Evolutionary conservation across 2,329 filamentous ascomycete genomes (phyloP), one percentile per base, ranked within the genome.

Genomic region (Exophiala sp.): DNA sequence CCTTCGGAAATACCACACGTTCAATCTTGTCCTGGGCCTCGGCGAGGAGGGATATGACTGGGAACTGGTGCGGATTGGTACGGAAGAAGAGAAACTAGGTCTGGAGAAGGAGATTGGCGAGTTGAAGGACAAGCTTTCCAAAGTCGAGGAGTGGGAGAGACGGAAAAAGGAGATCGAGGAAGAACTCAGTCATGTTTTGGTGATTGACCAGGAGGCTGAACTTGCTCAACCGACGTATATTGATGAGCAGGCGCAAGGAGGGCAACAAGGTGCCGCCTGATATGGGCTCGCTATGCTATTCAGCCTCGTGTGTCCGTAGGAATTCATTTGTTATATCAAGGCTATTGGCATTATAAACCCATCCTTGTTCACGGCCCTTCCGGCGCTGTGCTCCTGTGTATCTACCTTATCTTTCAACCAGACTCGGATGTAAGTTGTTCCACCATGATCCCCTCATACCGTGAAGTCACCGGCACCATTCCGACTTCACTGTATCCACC

Each of bases 1-100:
- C 18, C 77, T 98, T 50, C 96, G 96, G 69, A 90, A 91, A 64
- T 97, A 97, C 64, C 93, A 98, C 70, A 90, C 83, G 0, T 96
- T 83, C 69, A 95, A 94, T 60, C 81, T 98, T 8, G 84, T 83
- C 2, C 80, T 98, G 3, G 90, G 90, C 22, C 72, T 86, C 52
- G 91, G 90, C 44, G 81, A 86, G 13, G 78, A 82, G 43, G 88
- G 85, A n/a, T 84, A 87, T 47, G 85, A 86, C 62, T 97, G 93
- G 88, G 85, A 91, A 58, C 86, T 95, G 66, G 86, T 96, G 67
- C 82, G 88, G 49, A 97, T 98, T 59, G 93, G 93, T 50, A 96
- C 90, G 0, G 88, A 89, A 64, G 81, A 85, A 52, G 93, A 98
- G 73, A 95, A 96, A 72, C 82, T 90, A 66, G 86, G 87, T 18